A percentile compares a stretch with the other conserved stretches of the same genome.
These are phyloP conservation scores for Ormosia emarginata DNA, from an alignment of 306 rosid genomes.

Conservation along the genomic window DNA sequence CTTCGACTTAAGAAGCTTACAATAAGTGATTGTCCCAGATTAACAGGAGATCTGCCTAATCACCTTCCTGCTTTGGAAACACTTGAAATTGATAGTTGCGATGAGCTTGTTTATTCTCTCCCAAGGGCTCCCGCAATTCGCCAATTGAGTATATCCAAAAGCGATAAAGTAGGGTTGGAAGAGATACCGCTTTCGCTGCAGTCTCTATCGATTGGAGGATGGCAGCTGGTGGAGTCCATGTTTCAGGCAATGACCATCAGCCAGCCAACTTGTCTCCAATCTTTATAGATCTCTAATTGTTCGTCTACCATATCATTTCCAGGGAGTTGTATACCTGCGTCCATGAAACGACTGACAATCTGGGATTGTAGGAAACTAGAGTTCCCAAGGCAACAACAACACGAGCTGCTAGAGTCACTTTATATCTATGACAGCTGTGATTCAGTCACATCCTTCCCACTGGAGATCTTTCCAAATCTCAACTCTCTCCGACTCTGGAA, in stretches of 20 bases:
- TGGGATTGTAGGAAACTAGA: background rate
- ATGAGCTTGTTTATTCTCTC: background rate
- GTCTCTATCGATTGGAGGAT: background rate
- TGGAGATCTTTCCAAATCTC: background rate
- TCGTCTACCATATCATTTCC: background rate
- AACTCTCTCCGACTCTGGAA: accelerated
- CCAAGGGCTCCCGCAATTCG: background rate
- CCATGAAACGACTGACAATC: background rate
- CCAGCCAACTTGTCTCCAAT: background rate
- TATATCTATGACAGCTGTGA: background rate
- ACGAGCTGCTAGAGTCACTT: background rate
- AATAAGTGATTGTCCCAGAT: background rate
- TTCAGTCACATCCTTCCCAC: background rate
- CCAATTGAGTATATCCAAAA: accelerated
- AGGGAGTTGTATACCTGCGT: background rate
- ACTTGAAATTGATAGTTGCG: accelerated
- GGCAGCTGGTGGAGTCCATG: background rate
- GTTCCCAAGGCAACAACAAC: background rate
- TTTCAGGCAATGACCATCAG: background rate
- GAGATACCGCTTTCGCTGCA: background rate
- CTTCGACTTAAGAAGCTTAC: background rate
- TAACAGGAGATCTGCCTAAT: background rate
- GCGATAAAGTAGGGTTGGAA: background rate
- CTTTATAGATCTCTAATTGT: background rate
- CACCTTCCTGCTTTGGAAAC: background rate